Base-by-base conservation (phyloP, 73 alveolate genomes). In the Durusdinium trenchii region DNA sequence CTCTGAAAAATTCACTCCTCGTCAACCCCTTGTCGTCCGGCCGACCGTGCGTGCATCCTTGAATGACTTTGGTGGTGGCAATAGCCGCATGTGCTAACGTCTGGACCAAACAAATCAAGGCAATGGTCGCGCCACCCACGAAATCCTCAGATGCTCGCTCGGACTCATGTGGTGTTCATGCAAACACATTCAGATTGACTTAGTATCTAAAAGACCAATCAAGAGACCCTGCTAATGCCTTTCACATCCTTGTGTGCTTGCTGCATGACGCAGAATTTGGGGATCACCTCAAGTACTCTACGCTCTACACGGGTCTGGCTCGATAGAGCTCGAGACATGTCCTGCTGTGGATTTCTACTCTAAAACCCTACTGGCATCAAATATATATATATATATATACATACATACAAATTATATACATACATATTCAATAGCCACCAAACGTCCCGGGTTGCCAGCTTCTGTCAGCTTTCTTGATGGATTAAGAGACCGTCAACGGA, bases 51-150 rank as follows among this genome's bases (percentile, higher is more conserved):
- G n/a, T 52, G 32, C 20, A 38, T 38, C 91, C 99, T 73, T 94
- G 93, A 28, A 94, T 94, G 35, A 94, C 99, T 50, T 94, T 94
- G 67, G 99, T 94, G 69, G 99, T 94, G n/a, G 99, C 99, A 38
- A 94, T 94, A 84, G 99, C 91, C 48, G 99, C 99, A 78, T 94
- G 99, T n/a, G 99, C 99, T 83, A 94, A 67, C 71, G 99, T 94
- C 93, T 94, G 99, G 84, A 94, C 99, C 83, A 94, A 40, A 83
- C 99, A 94, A 57, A 94, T 94, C 83, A 94, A 32, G 16, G 99
- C 99, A 52, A 94, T 94, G 50, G 99, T 94, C 82, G 99, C 99
- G 51, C 99, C 99, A 1, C 99, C 99, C 16, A 78, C 52, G 50
- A 94, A 94, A 52, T 94, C 95, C 75, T 81, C 20, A 36, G 90